Evolutionary conservation across 345 rosid genomes (phyloP), one percentile per base, ranked within the genome.

Genomic region (Erodium maritimum): DNA sequence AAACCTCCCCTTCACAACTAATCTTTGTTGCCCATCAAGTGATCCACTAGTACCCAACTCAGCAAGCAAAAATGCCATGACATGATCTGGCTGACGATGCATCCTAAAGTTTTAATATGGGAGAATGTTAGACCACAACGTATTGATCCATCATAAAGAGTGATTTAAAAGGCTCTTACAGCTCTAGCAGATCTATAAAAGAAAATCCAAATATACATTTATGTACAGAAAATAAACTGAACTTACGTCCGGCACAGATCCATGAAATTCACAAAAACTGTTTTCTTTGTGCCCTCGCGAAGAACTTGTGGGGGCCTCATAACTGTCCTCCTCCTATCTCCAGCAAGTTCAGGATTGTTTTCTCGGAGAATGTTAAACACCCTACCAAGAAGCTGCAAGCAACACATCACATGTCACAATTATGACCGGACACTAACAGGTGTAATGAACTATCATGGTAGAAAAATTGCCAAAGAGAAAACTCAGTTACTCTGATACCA

Each of bases 301-400:
- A 89, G 95, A 63, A 94, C 97, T 69, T 94, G 96, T 9, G 96
- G 99, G 51, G 96, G 96, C 79, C 97, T 84, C 97, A 90, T 89
- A 57, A 87, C 96, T 58, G 97, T 94, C 71, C 97, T 87, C 17
- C 95, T 86, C 79, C 91, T 83, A 77, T 94, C 99, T 62, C 97
- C 95, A 6, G 96, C 88, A 64, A 94, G 93, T 76, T 94, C 95
- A 1, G 97, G 96, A 59, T 90, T 90, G 45, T 94, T 80, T 80
- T 94, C 99, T 54, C 86, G 88, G 42, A 90, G 87, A 77, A 87
- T 87, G 79, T 81, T 85, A 61, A 84, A 87, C 48, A 87, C 88
- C 71, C 93, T 74, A 53, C 91, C 90, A 60, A 90, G 90, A 66
- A 94, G 96, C 99, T 94, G 88, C 66, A 69, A 7, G 59, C 48